These are phyloP conservation scores for Balamuthia mandrillaris DNA, from an alignment of 208 protist species.

Conservation along the genomic window DNA sequence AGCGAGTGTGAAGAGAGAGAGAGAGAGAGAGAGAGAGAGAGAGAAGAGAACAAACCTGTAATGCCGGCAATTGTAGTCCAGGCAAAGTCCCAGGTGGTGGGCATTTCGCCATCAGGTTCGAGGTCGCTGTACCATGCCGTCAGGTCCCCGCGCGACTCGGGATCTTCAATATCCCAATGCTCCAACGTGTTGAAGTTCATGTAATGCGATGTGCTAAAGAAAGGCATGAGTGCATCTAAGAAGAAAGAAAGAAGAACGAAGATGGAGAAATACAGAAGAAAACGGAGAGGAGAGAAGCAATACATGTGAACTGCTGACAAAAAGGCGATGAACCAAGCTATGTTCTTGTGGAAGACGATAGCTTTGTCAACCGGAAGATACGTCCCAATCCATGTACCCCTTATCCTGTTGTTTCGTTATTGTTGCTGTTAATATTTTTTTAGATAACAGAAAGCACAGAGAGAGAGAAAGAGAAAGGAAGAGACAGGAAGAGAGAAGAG, in stretches of 20 bases:
- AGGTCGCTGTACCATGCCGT: too few relatives aligned
- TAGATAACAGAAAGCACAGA: not conserved
- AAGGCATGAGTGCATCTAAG: not conserved
- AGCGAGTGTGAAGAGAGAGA: not conserved
- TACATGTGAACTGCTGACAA: too few relatives aligned
- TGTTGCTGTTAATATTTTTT: too few relatives aligned
- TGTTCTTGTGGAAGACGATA: constrained; percentile 66
- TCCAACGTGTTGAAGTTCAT: constrained; percentile 48
- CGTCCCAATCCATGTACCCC: constrained; percentile 51
- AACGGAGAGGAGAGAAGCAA: not conserved
- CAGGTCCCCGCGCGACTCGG: too few relatives aligned
- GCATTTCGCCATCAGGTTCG: too few relatives aligned
- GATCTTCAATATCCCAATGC: too few relatives aligned
- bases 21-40: not conserved
- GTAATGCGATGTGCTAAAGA: constrained; percentile 43
- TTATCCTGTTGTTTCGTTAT: too few relatives aligned
- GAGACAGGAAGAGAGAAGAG: too few relatives aligned
- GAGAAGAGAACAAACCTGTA: not conserved
- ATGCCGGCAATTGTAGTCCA: constrained; percentile 45
- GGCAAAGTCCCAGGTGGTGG: constrained; percentile 7
- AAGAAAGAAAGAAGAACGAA: too few relatives aligned
- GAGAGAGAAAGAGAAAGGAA: too few relatives aligned
- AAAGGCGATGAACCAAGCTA: constrained; percentile 58
- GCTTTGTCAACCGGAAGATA: constrained; percentile 71
- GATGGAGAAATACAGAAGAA: too few relatives aligned